These are phyloP conservation scores for Sergeia podlipaevii DNA, from an alignment of 208 protist species.

Conservation along the genomic window DNA sequence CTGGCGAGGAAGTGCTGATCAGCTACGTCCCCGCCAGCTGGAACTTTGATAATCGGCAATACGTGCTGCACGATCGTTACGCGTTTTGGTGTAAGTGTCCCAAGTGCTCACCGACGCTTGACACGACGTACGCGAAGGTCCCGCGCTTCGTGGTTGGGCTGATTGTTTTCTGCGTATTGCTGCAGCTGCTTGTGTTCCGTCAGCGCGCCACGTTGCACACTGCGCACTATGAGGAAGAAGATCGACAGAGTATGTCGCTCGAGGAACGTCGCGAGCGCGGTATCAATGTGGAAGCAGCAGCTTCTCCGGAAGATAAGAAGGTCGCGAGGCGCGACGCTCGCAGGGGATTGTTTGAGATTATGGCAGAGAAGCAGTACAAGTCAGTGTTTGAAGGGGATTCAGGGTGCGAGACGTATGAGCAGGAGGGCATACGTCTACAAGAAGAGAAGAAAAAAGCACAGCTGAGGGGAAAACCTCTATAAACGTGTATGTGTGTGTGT, in stretches of 20 bases:
- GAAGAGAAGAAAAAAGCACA: too few species aligned
- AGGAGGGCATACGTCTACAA: too few species aligned
- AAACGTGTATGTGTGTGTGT: too few species aligned
- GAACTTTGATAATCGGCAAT: slow-evolving; percentile 86
- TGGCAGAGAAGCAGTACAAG: too few species aligned
- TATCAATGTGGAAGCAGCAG: slow-evolving; percentile 21
- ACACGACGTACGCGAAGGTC: slow-evolving; percentile 52
- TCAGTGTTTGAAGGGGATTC: too few species aligned
- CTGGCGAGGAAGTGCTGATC: slow-evolving; percentile 75
- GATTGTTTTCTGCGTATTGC: slow-evolving; percentile 41
- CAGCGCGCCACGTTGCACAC: too few species aligned
- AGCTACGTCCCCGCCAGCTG: slow-evolving; percentile 81
- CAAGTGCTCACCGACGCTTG: slow-evolving; percentile 66
- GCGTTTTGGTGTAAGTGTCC: slow-evolving; percentile 88
- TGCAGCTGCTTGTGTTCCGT: slow-evolving; percentile 66
- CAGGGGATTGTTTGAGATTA: too few species aligned
- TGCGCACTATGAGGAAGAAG: too few species aligned
- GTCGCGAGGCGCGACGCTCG: too few species aligned
- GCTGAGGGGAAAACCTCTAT: too few species aligned
- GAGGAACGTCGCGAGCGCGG: slow-evolving; percentile 39
- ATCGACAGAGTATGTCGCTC: slow-evolving; percentile 25
- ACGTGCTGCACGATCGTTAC: slow-evolving; percentile 90
- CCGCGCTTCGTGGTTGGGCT: slow-evolving; percentile 43
- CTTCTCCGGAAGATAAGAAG: too few species aligned
- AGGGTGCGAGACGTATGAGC: too few species aligned